Evolutionary conservation across 441 rosid genomes (phyloP).

Genomic region (Populus hybrid): DNA sequence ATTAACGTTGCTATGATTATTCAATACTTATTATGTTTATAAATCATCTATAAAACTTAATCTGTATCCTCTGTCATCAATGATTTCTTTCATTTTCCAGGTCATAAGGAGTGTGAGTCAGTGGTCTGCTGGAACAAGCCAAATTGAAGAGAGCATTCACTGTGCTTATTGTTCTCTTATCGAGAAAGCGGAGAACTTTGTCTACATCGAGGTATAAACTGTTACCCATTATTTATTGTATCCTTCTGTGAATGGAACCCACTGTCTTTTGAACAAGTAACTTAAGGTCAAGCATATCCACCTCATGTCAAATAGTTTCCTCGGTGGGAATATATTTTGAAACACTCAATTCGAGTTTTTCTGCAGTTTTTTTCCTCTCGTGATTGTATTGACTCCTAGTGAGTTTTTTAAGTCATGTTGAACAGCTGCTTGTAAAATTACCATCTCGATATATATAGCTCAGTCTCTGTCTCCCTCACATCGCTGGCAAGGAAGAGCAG

Average conservation of each 20-base stretch:
- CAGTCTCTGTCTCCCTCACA: neutral
- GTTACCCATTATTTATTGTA: neutral
- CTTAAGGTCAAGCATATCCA: neutral
- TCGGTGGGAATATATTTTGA: neutral
- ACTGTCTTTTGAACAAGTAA: neutral
- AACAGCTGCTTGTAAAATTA: neutral
- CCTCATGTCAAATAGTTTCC: neutral
- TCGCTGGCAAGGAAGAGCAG: neutral
- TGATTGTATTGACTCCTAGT: neutral
- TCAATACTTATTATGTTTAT: neutral
- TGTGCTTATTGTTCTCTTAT: conserved; percentile 82
- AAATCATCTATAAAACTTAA: neutral
- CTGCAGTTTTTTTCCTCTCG: neutral
- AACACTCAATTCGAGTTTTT: neutral
- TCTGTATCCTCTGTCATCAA: conserved; percentile 6
- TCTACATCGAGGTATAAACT: conserved; percentile 86
- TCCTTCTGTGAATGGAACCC: conserved; percentile 1
- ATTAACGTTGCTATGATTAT: neutral
- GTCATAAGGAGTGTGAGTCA: conserved; percentile 97
- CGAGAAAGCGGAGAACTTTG: conserved; percentile 88
- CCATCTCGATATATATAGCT: neutral
- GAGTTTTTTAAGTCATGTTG: neutral
- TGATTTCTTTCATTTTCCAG: conserved; percentile 40
- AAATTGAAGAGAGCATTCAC: conserved; percentile 93
- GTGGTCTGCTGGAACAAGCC: conserved; percentile 99